Evolutionary conservation across 2,329 filamentous ascomycete genomes (phyloP).

Genomic region (Pseudogymnoascus sp.): DNA sequence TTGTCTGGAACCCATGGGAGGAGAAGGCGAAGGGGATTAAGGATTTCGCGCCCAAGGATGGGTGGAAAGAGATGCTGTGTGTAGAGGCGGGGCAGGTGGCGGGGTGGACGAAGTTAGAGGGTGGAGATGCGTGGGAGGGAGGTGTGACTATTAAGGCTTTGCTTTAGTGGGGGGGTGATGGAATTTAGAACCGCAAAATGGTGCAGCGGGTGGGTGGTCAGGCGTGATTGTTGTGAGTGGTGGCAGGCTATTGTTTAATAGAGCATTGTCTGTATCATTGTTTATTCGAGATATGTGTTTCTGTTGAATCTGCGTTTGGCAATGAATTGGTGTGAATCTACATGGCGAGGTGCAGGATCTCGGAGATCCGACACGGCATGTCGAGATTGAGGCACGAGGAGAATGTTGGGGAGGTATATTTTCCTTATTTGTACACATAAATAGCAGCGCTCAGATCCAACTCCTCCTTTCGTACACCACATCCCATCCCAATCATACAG

Average conservation of each 20-base stretch:
- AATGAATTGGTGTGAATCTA: not conserved
- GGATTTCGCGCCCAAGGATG: slow-evolving; percentile 85
- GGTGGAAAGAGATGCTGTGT: slow-evolving; percentile 89
- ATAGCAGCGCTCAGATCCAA: slow-evolving; percentile 1
- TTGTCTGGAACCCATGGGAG: slow-evolving; percentile 95
- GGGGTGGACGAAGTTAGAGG: slow-evolving; percentile 77
- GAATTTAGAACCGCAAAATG: not conserved
- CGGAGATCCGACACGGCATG: not conserved
- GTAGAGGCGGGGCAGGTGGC: slow-evolving; percentile 83
- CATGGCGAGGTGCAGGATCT: not conserved
- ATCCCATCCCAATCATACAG: not conserved
- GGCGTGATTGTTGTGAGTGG: not conserved
- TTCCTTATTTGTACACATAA: slow-evolving; percentile 1
- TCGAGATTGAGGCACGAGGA: not conserved
- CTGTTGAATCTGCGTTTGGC: not conserved
- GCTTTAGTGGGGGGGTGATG: not conserved
- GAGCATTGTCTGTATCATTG: slow-evolving; percentile 6
- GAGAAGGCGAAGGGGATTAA: slow-evolving; percentile 75
- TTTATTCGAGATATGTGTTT: not conserved
- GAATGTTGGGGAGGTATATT: not conserved
- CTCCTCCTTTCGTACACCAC: not conserved
- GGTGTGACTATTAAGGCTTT: slow-evolving; percentile 45
- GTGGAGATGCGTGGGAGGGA: slow-evolving; percentile 61
- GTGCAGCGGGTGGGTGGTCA: not conserved
- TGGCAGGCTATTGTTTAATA: slow-evolving; percentile 2